Evolutionary conservation across 495 filamentous ascomycete genomes (phyloP), one percentile per base, ranked within the genome.

Genomic region (Hypoxylon lienhwacheense): DNA sequence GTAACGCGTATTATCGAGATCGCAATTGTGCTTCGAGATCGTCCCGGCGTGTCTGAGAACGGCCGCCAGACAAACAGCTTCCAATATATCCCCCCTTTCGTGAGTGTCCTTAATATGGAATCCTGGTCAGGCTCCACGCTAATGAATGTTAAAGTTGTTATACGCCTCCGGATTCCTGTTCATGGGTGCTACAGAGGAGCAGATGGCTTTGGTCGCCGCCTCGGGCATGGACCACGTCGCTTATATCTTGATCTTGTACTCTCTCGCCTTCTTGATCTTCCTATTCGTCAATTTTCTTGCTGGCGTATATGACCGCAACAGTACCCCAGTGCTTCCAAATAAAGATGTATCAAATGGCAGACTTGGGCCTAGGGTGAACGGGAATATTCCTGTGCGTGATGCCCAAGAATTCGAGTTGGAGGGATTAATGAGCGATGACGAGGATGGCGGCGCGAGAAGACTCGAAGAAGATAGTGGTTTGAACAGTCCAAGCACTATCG

Each of bases 101-200:
- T 96, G 76, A 81, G 89, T 22, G 20, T 17, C 5, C 15, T 1
- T 4, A 12, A 15, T n/a, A 22, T 21, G 3, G 11, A 39, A 17
- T 28, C 15, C 16, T 5, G 16, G 24, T 28, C 49, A 36, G 1
- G 31, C 52, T 63, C 31, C 49, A 36, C 1, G 31, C 52, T 63
- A 61, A 55, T 20, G 0, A 26, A 16, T 26, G 0, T 21, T n/a
- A 16, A 45, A 95, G 89, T 81, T 97, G 15, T 82, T 97, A 14
- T 96, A 87, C 63, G 90, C 93, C 31, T 90, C 93, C 3, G 93
- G 93, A 21, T 95, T 98, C 72, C 79, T 97, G 45, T 97, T 98
- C 77, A 95, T 97, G 90, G 86, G 88, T 41, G 93, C 95, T 17
- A 97, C 89, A 2, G 93, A 98, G 69, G 92, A 97, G 67, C 92